Evolutionary conservation across 1,284 basidiomycete genomes (phyloP), one percentile per base, ranked within the genome.

Genomic region (Psilocybe mexicana): DNA sequence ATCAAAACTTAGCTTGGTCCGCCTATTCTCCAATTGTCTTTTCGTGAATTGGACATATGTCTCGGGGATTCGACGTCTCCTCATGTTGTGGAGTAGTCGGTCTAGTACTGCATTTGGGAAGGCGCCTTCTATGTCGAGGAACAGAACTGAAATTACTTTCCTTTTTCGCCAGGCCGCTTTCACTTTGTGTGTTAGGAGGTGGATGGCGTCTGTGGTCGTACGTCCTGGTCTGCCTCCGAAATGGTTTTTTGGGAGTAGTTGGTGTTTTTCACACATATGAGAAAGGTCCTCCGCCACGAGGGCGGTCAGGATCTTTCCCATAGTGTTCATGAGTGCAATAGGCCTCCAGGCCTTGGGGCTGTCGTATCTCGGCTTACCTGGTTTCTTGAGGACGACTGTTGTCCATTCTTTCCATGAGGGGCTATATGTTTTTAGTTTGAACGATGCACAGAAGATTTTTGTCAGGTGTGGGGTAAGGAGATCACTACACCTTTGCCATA

Each of bases 171-270:
- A 74, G 8, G 67, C 64, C 7, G 67, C 50, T 47, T 72, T 61
- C 2, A 58, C 72, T 42, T 75, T 68, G 33, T 53, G 62, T 18
- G 58, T 48, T 3, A 78, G 55, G 14, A 67, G 43, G 53, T 74
- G 72, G 0, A 78, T 58, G 7, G 74, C 65, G 59, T 76, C 74
- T 0, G 69, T 71, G 0, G 77, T 77, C 0, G 70, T 70, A 0
- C 73, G 50, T 0, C 72, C 74, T 14, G 59, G 54, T 43, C 61
- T 38, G 33, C 74, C 75, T 6, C 76, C 75, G 55, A 75, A 75
- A 44, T 75, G 77, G 26, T 59, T 76, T 68, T 6, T 59, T 43
- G 48, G 72, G 33, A 58, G 59, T 62, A 25, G 61, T 43, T 10
- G 69, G 40, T 18, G 63, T 40, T 5, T 70, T 48, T 67, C 61